Conservation (phyloP, 495 filamentous ascomycete genomes). For the Penicillium maclennaniae region DNA sequence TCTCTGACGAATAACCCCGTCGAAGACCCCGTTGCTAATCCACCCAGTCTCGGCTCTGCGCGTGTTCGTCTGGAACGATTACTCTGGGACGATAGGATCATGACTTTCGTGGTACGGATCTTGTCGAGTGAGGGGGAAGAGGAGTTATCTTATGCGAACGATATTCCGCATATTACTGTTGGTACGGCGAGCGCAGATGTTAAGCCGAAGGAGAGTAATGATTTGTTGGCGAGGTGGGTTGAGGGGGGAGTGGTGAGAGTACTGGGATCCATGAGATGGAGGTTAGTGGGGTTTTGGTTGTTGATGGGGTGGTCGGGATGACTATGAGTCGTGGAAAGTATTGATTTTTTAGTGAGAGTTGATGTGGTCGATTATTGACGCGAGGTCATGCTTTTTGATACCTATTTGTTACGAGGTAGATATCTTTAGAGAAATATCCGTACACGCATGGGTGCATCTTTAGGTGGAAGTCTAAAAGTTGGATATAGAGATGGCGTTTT, state of each 20-base stretch:
- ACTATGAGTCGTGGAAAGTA: conserved; percentile 43
- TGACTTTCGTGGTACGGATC: conserved; percentile 82
- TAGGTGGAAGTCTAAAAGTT: too few species aligned
- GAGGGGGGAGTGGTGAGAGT: conserved; percentile 46
- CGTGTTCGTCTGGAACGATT: conserved; percentile 61
- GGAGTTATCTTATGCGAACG: conserved; percentile 68
- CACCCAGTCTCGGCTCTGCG: conserved; percentile 46
- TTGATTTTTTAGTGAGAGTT: background rate
- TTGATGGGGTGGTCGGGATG: conserved; percentile 37
- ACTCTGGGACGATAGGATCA: conserved; percentile 76
- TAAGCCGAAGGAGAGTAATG: conserved; percentile 93
- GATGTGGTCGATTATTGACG: background rate
- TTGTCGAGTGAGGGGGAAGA: conserved; percentile 28
- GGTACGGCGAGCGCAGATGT: conserved; percentile 68
- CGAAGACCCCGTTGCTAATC: conserved; percentile 32
- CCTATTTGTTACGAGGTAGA: background rate
- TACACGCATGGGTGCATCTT: too few species aligned
- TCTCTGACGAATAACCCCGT: conserved; percentile 33
- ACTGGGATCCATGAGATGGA: conserved; percentile 48
- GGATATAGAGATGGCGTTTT: too few species aligned
- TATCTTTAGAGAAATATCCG: too few species aligned
- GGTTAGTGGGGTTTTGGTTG: conserved; percentile 41
- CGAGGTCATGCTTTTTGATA: background rate
- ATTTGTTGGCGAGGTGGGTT: conserved; percentile 68
- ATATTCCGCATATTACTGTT: conserved; percentile 81